phyloP scores from a whole-genome alignment of 169 alveolate genomes.

The Cryptosporidium sp. region DNA sequence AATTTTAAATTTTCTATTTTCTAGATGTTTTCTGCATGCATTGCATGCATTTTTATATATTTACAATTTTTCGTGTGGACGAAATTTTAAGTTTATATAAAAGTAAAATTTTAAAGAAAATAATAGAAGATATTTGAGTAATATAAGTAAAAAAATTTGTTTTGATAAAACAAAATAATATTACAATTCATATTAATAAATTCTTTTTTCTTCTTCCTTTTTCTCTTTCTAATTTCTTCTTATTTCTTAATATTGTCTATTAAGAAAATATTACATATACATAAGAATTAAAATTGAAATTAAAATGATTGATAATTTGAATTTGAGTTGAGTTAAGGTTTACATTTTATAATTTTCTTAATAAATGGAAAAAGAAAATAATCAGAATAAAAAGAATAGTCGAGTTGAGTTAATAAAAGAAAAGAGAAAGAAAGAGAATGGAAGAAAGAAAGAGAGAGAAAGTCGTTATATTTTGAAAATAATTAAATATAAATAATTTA shows the following conservation, averaged over 20 bases:
- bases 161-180: neutral
- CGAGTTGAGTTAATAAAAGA: too few relatives aligned
- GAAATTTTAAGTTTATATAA: neutral
- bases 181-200: neutral
- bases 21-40: neutral
- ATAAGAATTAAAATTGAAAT: neutral
- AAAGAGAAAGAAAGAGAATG: neutral
- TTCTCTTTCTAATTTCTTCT: slow-evolving; percentile 3
- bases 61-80: neutral
- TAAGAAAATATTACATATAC: neutral
- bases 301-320: neutral
- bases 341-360: too few relatives aligned
- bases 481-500: neutral
- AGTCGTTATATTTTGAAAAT: neutral
- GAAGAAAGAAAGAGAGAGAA: neutral
- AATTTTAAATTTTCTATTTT: too few relatives aligned
- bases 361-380: neutral
- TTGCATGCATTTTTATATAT: neutral
- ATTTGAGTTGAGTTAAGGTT: neutral
- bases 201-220: neutral
- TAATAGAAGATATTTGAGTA: neutral
- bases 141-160: neutral
- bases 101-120: neutral
- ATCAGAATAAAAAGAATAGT: neutral
- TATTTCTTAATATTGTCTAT: neutral